Base-by-base conservation (phyloP, 1,284 basidiomycete genomes). In the Termitomyces sp. region DNA sequence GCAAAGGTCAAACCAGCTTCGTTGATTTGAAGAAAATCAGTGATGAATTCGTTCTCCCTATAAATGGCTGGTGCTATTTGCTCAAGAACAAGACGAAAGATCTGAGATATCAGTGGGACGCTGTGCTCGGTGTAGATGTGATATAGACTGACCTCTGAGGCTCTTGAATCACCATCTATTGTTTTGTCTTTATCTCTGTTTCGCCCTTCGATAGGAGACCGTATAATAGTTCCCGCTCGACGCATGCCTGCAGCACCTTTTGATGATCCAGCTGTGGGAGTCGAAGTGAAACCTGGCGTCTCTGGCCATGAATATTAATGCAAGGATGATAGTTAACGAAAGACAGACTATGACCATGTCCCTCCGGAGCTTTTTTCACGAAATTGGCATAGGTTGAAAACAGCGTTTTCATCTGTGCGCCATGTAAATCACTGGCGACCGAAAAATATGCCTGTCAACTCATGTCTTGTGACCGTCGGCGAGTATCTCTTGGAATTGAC, bases 1-100 rank as follows among this genome's bases (percentile, higher is more conserved):
- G 96, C 96, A 69, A 94, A 99, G 0, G 96, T 97, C 16, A 92
- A 78, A 21, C 84, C 84, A 41, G 85, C 82, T 63, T 96, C 92
- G 58, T 90, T 88, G 65, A 97, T 89, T 65, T 96, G 93, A 41
- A 99, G 73, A 67, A 98, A 94, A 61, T 95, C 91, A 8, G 86
- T 81, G 57, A 98, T 85, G 69, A 98, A 98, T 14, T 85, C 84
- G 64, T 91, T 85, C 70, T 99, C 96, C 9, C 80, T 80, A 53
- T 86, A 83, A 13, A 98, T 77, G 49, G 88, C 78, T 2, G 85
- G 84, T 5, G 87, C 78, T 5, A 97, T 78, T 66, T 91, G 86
- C 44, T 88, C 83, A 3, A 98, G 72, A 10, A 91, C 80, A 46
- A 83, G 75, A 30, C 78, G 77, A 57, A 97, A 86, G 0, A 87